Conservation (phyloP, 331 rosid genomes). For the Quercus phellos region DNA sequence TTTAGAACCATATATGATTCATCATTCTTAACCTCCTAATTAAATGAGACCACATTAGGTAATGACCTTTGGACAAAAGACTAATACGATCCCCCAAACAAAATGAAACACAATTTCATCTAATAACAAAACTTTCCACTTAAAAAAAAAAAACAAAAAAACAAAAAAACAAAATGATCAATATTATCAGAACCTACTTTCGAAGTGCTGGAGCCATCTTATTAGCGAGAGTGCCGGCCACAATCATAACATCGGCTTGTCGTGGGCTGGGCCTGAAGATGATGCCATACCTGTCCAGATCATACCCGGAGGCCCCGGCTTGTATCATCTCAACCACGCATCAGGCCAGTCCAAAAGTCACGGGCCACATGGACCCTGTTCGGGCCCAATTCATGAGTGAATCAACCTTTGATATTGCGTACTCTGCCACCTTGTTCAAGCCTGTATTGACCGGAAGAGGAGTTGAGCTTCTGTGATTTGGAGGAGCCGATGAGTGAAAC, state of each 20-base stretch:
- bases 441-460: conserved; percentile 45
- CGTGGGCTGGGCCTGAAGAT: conserved; percentile 94
- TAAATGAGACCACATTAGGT: too few species aligned
- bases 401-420: conserved; percentile 79
- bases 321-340: conserved; percentile 99
- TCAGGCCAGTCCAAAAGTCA: conserved; percentile 93
- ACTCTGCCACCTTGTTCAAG: conserved; percentile 72
- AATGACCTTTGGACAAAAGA: too few species aligned
- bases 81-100: too few species aligned
- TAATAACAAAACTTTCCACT: too few species aligned
- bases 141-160: too few species aligned
- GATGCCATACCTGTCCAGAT: conserved; percentile 81
- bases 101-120: too few species aligned
- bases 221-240: conserved; percentile 88
- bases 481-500: conserved; percentile 25
- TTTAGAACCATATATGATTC: too few species aligned
- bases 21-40: too few species aligned
- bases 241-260: conserved; percentile 85
- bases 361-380: conserved; percentile 82
- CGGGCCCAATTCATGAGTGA: conserved; percentile 94
- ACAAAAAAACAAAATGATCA: too few species aligned
- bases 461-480: conserved; percentile 41
- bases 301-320: conserved; percentile 76
- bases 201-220: conserved; percentile 98
- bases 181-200: conserved; percentile 25